Evolutionary conservation across 1,284 basidiomycete genomes (phyloP).

Genomic region (Bondarzewia mesenterica): DNA sequence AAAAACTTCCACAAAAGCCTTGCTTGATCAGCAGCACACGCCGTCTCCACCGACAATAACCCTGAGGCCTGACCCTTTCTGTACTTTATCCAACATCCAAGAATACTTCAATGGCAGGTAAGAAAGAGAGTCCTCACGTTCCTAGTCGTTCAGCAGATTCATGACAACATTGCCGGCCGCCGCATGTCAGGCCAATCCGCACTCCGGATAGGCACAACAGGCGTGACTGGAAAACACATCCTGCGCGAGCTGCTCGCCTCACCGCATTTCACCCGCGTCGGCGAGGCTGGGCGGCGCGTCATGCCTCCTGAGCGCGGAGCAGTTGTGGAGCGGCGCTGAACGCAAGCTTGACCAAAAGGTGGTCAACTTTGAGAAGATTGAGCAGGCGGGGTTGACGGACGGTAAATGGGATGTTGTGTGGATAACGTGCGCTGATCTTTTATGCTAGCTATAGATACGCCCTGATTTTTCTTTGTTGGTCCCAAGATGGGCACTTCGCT

Average conservation of each 20-base stretch:
- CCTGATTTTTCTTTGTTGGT: background rate
- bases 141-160: too few species aligned
- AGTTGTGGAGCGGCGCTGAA: slow-evolving; percentile 25
- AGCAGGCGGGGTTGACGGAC: slow-evolving; percentile 37
- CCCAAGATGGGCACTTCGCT: slow-evolving; percentile 56
- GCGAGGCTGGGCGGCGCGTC: slow-evolving; percentile 55
- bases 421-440: slow-evolving; percentile 35
- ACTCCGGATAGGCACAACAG: slow-evolving; percentile 60
- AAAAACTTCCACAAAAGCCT: too few species aligned
- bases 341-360: slow-evolving; percentile 50
- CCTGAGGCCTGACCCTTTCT: too few species aligned
- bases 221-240: slow-evolving; percentile 48
- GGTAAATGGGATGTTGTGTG: slow-evolving; percentile 63
- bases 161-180: background rate
- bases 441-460: background rate
- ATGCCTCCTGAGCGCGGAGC: slow-evolving; percentile 28
- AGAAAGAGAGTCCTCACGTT: too few species aligned
- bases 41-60: too few species aligned
- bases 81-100: background rate
- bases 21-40: too few species aligned
- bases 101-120: too few species aligned
- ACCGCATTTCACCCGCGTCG: slow-evolving; percentile 44
- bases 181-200: slow-evolving; percentile 30
- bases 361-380: slow-evolving; percentile 61
- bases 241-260: slow-evolving; percentile 49